A percentile compares a stretch with the other conserved stretches of the same genome.
phyloP scores from a whole-genome alignment of 2,329 filamentous ascomycete genomes.

The Phialophora verrucosa region DNA sequence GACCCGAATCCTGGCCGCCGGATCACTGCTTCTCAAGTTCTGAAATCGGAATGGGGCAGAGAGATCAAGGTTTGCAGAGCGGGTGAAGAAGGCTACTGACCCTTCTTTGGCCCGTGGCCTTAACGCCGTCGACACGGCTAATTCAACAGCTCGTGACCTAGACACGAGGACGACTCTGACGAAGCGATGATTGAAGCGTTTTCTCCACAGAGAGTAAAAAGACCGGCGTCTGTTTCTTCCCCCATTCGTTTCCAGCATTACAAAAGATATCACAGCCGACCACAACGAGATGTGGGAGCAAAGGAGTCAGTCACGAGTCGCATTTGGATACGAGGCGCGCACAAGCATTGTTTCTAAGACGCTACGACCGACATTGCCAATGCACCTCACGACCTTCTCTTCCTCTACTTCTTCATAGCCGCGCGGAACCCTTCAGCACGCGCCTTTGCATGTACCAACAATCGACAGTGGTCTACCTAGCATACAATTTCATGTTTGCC shows the following conservation, averaged over 20 bases:
- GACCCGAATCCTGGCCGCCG: constrained; percentile 91
- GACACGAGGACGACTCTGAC: constrained; percentile 31
- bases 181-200: constrained; percentile 27
- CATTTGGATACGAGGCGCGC: constrained; percentile 14
- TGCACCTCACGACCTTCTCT: constrained; percentile 5
- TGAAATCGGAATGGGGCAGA: constrained; percentile 98
- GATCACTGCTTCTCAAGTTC: constrained; percentile 92
- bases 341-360: constrained; percentile 3
- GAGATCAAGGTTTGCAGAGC: constrained; percentile 97
- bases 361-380: constrained; percentile 2
- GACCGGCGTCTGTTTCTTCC: constrained; percentile 23
- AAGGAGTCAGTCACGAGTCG: constrained; percentile 1
- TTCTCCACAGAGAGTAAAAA: constrained; percentile 21
- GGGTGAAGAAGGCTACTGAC: constrained; percentile 87
- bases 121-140: constrained; percentile 2
- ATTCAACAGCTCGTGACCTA: constrained; percentile 21
- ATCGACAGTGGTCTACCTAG: constrained; percentile 25
- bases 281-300: constrained; percentile 12
- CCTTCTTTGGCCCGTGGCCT: not conserved
- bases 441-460: constrained; percentile 19
- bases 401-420: not conserved
- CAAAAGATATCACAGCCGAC: not conserved
- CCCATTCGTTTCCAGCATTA: constrained; percentile 15
- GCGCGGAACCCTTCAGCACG: not conserved
- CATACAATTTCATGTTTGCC: constrained; percentile 19